Percentiles rank a stretch among this genome's conserved stretches.
Evolutionary conservation across 441 rosid species (phyloP).

Genomic region (Monsonia emarginata): DNA sequence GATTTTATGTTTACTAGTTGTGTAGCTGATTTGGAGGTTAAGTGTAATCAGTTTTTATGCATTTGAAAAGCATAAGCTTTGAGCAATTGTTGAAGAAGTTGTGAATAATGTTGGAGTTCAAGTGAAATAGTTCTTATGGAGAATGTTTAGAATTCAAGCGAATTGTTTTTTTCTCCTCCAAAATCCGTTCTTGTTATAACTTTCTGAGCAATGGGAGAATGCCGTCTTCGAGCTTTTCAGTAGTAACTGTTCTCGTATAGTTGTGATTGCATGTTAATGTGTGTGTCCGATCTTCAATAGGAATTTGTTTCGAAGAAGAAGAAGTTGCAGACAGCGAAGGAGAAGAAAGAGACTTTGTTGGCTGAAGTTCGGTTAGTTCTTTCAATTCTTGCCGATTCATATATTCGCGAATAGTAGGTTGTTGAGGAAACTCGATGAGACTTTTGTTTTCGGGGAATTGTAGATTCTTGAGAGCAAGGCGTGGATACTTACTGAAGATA

Average conservation of each 20-base stretch:
- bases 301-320: conserved; percentile 37
- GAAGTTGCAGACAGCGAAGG: conserved; percentile 25
- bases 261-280: background rate
- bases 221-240: background rate
- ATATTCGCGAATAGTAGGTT: background rate
- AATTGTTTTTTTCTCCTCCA: no score
- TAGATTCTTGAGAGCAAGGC: conserved; percentile 38
- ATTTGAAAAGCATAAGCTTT: background rate
- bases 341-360: conserved; percentile 33
- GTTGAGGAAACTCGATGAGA: background rate
- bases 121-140: background rate
- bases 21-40: background rate
- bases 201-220: background rate
- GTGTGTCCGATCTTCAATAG: conserved; percentile 15
- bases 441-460: background rate
- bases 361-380: conserved; percentile 36
- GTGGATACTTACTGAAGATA: conserved; percentile 20
- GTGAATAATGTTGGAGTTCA: background rate
- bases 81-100: background rate
- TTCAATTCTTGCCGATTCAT: background rate
- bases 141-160: no score
- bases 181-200: background rate
- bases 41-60: background rate
- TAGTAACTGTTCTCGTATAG: background rate
- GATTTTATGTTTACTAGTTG: background rate